Evolutionary conservation across 1,284 basidiomycete species (phyloP).

Genomic region (Austroboletus sp.): DNA sequence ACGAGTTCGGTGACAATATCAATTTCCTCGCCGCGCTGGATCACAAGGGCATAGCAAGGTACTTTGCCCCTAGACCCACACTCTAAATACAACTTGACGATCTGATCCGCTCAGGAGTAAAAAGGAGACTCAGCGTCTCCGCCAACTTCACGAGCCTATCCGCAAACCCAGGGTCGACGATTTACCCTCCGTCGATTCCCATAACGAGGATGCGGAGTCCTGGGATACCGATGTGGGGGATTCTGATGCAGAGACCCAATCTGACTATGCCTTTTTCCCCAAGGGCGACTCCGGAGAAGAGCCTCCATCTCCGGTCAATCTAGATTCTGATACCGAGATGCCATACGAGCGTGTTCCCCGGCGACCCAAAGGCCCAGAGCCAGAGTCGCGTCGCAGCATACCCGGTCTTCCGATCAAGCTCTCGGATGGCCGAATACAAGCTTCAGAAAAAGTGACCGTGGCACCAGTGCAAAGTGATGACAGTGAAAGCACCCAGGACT

Average conservation of each 20-base stretch:
- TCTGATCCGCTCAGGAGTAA: slow-evolving; percentile 57
- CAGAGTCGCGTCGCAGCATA: slow-evolving; percentile 47
- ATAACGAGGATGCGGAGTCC: slow-evolving; percentile 50
- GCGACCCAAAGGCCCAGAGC: slow-evolving; percentile 42
- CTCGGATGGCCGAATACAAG: slow-evolving; percentile 66
- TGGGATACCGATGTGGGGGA: slow-evolving; percentile 47
- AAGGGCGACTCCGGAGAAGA: slow-evolving; percentile 15
- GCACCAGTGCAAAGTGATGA: slow-evolving; percentile 34
- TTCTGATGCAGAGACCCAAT: slow-evolving; percentile 27
- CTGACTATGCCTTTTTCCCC: slow-evolving; percentile 23
- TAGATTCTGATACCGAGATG: slow-evolving; percentile 64
- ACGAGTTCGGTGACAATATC: slow-evolving; percentile 50
- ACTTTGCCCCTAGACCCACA: slow-evolving; percentile 19
- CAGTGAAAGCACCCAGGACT: slow-evolving; percentile 35
- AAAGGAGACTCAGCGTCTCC: slow-evolving; percentile 62
- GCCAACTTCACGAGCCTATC: slow-evolving; percentile 55
- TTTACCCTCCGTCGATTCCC: slow-evolving; percentile 60
- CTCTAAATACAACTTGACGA: no score
- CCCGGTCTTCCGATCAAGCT: slow-evolving; percentile 81
- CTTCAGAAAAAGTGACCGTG: slow-evolving; percentile 44
- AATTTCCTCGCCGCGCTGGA: slow-evolving; percentile 61
- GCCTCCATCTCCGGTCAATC: slow-evolving; percentile 11
- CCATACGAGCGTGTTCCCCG: slow-evolving; percentile 60
- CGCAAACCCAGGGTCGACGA: slow-evolving; percentile 46
- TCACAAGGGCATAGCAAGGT: slow-evolving; percentile 67